A percentile compares a stretch with the other conserved stretches of the same genome.
Conservation (phyloP, 345 rosid genomes). For the Draba incana region DNA sequence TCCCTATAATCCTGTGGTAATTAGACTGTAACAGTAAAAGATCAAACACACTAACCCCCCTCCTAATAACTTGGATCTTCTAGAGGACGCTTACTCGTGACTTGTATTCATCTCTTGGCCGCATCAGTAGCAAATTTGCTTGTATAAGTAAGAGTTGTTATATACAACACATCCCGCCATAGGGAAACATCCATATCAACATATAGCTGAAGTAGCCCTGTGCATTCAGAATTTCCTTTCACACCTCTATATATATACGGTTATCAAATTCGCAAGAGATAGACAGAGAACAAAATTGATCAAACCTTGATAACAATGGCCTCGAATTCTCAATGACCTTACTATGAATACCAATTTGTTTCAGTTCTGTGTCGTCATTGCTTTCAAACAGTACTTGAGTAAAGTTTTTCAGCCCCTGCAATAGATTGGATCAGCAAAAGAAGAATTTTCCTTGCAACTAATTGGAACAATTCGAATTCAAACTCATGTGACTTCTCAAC, state of each 20-base stretch:
- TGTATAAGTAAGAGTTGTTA: conserved; percentile 12
- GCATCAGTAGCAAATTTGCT: neutral
- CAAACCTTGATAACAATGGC: conserved; percentile 40
- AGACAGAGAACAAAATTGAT: conserved; percentile 19
- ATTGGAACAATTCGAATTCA: neutral
- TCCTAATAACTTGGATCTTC: too few species aligned
- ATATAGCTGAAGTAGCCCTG: conserved; percentile 39
- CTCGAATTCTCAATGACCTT: conserved; percentile 34
- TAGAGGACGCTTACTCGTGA: too few species aligned
- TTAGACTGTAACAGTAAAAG: too few species aligned
- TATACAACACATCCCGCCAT: conserved; percentile 39
- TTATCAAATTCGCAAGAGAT: conserved; percentile 8
- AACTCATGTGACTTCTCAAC: conserved; percentile 12
- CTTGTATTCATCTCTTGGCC: too few species aligned
- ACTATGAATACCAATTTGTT: conserved; percentile 15
- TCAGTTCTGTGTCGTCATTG: conserved; percentile 26
- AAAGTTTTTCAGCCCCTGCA: conserved; percentile 43
- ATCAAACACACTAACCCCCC: too few species aligned
- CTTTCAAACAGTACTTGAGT: conserved; percentile 28
- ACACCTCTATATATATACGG: neutral
- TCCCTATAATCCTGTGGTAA: too few species aligned
- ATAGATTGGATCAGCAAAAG: conserved; percentile 15
- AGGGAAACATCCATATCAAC: conserved; percentile 34
- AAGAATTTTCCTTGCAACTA: neutral
- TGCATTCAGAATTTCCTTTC: conserved; percentile 19